A percentile compares a stretch with the other conserved stretches of the same genome.
These are phyloP conservation scores for Suhomyces vadensis DNA, from an alignment of 805 yeast genomes.

Conservation along the genomic window DNA sequence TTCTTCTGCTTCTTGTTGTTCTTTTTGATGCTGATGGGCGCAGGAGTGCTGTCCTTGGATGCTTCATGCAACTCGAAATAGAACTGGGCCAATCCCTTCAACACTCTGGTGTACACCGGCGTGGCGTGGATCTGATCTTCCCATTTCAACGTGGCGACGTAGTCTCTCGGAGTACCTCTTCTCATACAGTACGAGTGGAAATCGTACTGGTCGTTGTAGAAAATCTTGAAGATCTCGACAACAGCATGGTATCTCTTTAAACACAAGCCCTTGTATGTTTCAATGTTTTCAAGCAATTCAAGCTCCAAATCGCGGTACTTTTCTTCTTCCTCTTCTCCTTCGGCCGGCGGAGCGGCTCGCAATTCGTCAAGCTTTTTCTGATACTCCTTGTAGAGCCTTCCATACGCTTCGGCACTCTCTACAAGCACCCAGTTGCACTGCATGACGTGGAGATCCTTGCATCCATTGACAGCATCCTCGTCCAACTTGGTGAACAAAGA, in stretches of 20 bases:
- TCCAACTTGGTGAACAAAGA: constrained; percentile 79
- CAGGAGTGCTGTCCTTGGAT: constrained; percentile 19
- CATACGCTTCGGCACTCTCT: constrained; percentile 83
- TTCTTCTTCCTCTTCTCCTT: constrained; percentile 32
- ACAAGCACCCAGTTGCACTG: constrained; percentile 89
- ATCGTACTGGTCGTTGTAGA: constrained; percentile 83
- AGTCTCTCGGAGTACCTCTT: constrained; percentile 86
- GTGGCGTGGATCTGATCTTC: constrained; percentile 70
- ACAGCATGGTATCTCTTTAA: constrained; percentile 75
- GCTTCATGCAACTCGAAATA: constrained; percentile 46
- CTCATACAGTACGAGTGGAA: constrained; percentile 92
- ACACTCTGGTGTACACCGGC: constrained; percentile 71
- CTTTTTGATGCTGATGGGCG: constrained; percentile 17
- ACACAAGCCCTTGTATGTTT: constrained; percentile 64
- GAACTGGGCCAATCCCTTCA: constrained; percentile 60
- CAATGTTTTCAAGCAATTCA: constrained; percentile 44
- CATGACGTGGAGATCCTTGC: constrained; percentile 82
- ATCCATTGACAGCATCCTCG: constrained; percentile 78
- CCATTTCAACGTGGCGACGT: constrained; percentile 77
- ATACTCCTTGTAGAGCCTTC: constrained; percentile 50
- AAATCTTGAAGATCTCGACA: constrained; percentile 65
- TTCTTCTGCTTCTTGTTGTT: constrained; percentile 56
- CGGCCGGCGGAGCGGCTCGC: constrained; percentile 16
- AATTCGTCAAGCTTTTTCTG: constrained; percentile 18
- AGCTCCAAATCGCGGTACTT: constrained; percentile 14